Conservation (phyloP, 2,329 filamentous ascomycete genomes). For the Elsinoe batatas region DNA sequence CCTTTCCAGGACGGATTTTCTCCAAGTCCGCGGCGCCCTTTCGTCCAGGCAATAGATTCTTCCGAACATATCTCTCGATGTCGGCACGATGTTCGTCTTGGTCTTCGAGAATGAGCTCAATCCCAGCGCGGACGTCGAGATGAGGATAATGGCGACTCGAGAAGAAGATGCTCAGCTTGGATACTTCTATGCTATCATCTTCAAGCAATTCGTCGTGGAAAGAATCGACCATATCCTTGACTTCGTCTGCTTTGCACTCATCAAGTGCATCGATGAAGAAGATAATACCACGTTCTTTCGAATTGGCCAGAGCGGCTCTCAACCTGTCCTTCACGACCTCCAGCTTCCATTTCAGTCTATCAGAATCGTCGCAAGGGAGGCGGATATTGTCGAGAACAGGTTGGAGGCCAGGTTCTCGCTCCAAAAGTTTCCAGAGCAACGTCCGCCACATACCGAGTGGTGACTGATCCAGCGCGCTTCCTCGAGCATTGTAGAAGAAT, state of each 20-base stretch:
- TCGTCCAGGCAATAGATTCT: slow-evolving; percentile 17
- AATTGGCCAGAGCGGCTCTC: not conserved
- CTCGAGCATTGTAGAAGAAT: slow-evolving; percentile 44
- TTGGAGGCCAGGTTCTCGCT: not conserved
- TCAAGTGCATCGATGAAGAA: slow-evolving; percentile 39
- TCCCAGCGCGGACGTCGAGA: slow-evolving; percentile 27
- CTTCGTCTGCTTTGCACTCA: slow-evolving; percentile 33
- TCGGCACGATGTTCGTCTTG: slow-evolving; percentile 27
- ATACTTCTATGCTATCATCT: slow-evolving; percentile 19
- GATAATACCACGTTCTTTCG: slow-evolving; percentile 18
- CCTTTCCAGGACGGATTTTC: slow-evolving; percentile 27
- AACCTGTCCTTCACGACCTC: not conserved
- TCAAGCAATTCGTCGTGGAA: slow-evolving; percentile 25
- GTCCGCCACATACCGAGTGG: slow-evolving; percentile 42
- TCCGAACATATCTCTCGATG: slow-evolving; percentile 28
- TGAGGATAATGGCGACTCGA: slow-evolving; percentile 38
- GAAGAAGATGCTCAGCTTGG: slow-evolving; percentile 28
- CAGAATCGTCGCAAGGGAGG: not conserved
- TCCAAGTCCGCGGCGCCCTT: slow-evolving; percentile 19
- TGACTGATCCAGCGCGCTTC: slow-evolving; percentile 36
- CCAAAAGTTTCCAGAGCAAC: slow-evolving; percentile 39
- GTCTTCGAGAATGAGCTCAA: slow-evolving; percentile 28
- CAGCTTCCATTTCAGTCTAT: not conserved
- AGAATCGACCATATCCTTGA: slow-evolving; percentile 26
- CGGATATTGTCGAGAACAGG: not conserved